A percentile compares a stretch with the other conserved stretches of the same genome.
Conservation (phyloP, 345 rosid genomes). For the Arabidopsis thaliana region DNA sequence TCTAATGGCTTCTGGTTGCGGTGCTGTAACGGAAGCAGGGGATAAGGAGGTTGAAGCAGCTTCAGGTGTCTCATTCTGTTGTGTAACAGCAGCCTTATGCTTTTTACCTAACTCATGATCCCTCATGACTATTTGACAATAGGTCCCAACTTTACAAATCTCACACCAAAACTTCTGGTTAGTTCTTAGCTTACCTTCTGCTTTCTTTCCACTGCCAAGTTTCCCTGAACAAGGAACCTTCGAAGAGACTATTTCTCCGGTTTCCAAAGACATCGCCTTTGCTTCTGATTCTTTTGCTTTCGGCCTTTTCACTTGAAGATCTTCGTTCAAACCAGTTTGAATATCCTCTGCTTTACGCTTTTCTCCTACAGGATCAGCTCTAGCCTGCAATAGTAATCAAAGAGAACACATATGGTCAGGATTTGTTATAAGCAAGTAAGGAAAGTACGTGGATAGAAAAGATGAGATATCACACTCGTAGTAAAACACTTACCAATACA, state of each 20-base stretch:
- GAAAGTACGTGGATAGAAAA: not conserved
- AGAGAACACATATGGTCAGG: conserved; percentile 20
- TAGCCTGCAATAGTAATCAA: conserved; percentile 53
- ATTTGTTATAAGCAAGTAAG: not conserved
- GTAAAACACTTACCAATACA: conserved; percentile 49
- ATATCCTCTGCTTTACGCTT: conserved; percentile 54
- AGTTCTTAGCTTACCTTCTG: conserved; percentile 3
- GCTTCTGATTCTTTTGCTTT: conserved; percentile 45
- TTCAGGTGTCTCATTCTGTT: conserved; percentile 12
- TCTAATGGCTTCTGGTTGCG: conserved; percentile 1
- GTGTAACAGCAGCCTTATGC: conserved; percentile 26
- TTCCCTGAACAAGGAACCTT: conserved; percentile 20
- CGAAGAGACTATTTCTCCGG: conserved; percentile 25
- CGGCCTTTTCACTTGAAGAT: conserved; percentile 56
- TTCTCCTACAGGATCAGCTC: conserved; percentile 50
- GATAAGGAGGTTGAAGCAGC: not conserved
- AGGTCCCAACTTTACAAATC: conserved; percentile 14
- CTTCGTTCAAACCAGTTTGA: conserved; percentile 48
- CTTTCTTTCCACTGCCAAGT: conserved; percentile 2
- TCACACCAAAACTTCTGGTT: conserved; percentile 36
- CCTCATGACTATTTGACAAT: conserved; percentile 26
- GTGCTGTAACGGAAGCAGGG: not conserved
- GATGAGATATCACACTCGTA: not conserved
- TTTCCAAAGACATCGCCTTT: conserved; percentile 15
- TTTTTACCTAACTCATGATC: conserved; percentile 31